Conservation (phyloP, 495 filamentous ascomycete genomes). For the Daldinia grandis region DNA sequence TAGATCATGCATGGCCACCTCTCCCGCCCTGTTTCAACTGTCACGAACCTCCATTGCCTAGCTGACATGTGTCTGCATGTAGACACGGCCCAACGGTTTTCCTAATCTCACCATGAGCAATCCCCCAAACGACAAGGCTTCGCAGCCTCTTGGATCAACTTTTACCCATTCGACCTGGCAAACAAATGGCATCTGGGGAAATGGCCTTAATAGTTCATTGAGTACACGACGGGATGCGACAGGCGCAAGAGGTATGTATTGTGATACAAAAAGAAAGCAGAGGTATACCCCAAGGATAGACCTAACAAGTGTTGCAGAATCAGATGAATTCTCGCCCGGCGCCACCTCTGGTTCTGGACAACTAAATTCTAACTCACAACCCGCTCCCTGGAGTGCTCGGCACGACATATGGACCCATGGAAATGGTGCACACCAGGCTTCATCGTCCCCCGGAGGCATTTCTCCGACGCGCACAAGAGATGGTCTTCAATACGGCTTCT, state of each 20-base stretch:
- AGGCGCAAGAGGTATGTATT: constrained; percentile 55
- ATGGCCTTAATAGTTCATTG: constrained; percentile 56
- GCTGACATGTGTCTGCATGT: constrained; percentile 28
- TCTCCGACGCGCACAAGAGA: constrained; percentile 38
- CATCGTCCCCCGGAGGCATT: constrained; percentile 27
- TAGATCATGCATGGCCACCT: neutral
- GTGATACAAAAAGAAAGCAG: neutral
- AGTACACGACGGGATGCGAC: constrained; percentile 51
- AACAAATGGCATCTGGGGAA: constrained; percentile 69
- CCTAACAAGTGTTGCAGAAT: constrained; percentile 45
- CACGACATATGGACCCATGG: constrained; percentile 25
- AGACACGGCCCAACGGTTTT: constrained; percentile 51
- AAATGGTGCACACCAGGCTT: constrained; percentile 12
- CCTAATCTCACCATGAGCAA: constrained; percentile 49
- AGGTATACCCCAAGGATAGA: neutral
- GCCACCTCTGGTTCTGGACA: constrained; percentile 35
- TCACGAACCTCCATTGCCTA: neutral
- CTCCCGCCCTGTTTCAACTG: neutral
- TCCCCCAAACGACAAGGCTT: constrained; percentile 43
- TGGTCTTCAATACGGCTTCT: constrained; percentile 25
- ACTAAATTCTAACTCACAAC: constrained; percentile 30
- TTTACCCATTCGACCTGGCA: constrained; percentile 61
- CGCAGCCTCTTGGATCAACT: constrained; percentile 50
- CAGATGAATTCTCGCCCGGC: constrained; percentile 48
- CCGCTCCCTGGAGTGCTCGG: constrained; percentile 28